phyloP scores from a whole-genome alignment of 306 rosid genomes.

The Fagus sylvatica region DNA sequence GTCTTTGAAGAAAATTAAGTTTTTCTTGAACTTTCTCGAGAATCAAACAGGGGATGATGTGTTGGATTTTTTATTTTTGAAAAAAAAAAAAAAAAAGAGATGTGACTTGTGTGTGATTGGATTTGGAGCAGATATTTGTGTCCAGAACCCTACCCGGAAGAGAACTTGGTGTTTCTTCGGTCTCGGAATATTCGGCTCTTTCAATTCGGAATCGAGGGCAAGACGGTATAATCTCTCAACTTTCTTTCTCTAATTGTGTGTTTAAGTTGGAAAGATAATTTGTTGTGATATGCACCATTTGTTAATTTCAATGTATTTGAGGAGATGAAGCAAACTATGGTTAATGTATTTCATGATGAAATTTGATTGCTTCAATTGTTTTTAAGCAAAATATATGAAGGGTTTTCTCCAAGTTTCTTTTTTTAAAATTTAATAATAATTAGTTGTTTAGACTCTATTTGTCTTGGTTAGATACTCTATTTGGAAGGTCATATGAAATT shows the following conservation, averaged over 20 bases:
- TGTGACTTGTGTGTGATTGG: slow-evolving; percentile 10
- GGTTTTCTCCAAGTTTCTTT: not conserved
- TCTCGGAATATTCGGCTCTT: slow-evolving; percentile 63
- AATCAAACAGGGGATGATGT: not conserved
- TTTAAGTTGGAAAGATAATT: not conserved
- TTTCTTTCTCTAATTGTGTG: not conserved
- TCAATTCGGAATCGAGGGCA: slow-evolving; percentile 94
- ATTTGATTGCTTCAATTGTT: not conserved
- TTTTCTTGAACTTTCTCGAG: slow-evolving; percentile 6
- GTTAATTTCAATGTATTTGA: not conserved
- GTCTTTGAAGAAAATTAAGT: not conserved
- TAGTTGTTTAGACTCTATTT: not conserved
- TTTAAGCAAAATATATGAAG: not conserved
- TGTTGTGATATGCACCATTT: not conserved
- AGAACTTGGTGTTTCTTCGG: slow-evolving; percentile 73
- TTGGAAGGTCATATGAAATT: not conserved
- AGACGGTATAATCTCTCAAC: slow-evolving; percentile 53
- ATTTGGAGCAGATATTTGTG: slow-evolving; percentile 76
- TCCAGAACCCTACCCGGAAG: slow-evolving; percentile 83
- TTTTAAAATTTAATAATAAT: not conserved
- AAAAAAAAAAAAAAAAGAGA: too few relatives aligned
- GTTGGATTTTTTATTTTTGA: not conserved
- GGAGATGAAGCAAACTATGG: not conserved
- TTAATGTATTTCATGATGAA: not conserved
- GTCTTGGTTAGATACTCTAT: not conserved